Percentiles rank a stretch among this genome's conserved stretches.
phyloP scores from a whole-genome alignment of 2,329 filamentous ascomycete species.

The Hypoxylon sp. region DNA sequence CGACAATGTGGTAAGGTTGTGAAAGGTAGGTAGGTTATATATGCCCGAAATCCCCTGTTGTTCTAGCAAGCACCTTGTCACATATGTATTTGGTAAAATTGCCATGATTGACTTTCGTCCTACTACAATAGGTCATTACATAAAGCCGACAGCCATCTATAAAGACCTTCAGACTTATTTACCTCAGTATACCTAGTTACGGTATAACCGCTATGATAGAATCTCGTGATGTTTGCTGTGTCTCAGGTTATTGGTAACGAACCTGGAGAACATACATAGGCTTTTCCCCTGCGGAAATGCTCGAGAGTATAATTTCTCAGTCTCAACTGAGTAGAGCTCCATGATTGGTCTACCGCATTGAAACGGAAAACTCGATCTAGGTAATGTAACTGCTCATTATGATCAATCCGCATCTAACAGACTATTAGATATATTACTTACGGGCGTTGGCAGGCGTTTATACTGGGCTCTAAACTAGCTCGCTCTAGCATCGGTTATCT shows the following conservation, averaged over 20 bases:
- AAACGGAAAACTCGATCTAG: neutral
- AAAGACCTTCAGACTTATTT: neutral
- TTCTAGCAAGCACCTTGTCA: slow-evolving; percentile 19
- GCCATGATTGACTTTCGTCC: neutral
- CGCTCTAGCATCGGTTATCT: neutral
- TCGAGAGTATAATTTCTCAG: neutral
- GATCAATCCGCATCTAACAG: neutral
- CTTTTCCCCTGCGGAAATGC: neutral
- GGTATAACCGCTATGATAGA: neutral
- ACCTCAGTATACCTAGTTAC: neutral
- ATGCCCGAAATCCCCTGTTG: neutral
- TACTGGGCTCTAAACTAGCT: neutral
- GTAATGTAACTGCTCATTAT: neutral
- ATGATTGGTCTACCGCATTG: neutral
- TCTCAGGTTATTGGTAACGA: neutral
- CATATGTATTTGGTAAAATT: neutral
- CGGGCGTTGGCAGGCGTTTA: neutral
- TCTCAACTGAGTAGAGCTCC: neutral
- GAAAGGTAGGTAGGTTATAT: no score
- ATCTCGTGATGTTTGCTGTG: neutral
- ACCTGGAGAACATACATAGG: neutral
- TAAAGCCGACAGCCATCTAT: neutral
- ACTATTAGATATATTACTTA: slow-evolving; percentile 1
- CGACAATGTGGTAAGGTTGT: slow-evolving; percentile 8
- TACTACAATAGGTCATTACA: neutral